Evolutionary conservation across 2,329 filamentous ascomycete species (phyloP), one percentile per base, ranked within the genome.

Genomic region (Xylaria arbuscula): DNA sequence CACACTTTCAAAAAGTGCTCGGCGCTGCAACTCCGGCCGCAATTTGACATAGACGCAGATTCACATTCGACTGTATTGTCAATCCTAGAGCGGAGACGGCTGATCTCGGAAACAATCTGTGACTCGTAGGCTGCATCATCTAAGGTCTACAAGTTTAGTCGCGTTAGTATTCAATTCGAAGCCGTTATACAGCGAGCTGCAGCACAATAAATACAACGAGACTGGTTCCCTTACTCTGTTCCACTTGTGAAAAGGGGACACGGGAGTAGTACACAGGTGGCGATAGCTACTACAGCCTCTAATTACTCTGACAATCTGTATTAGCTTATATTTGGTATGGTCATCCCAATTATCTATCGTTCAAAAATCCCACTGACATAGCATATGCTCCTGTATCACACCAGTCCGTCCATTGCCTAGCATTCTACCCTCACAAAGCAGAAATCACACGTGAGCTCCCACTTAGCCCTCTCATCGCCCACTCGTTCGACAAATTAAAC

Each of bases 391-490:
- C n/a, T n/a, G n/a, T n/a, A n/a, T n/a, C n/a, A n/a, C n/a, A n/a
- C n/a, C n/a, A n/a, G n/a, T n/a, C n/a, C n/a, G 5, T 48, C 32
- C 19, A 9, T 45, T 28, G 9, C 50, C 19, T 11, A 50, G 50
- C 2, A n/a, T 17, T 67, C 48, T 63, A 38, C 13, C 32, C 58
- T 62, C 64, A 13, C 64, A 50, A 7, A 71, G 64, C 22, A 64
- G 32, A 92, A 86, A 74, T 92, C 85, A 77, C 90, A 90, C 74
- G 85, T 83, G 62, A 92, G 78, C 78, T 90, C 87, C 78, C 88
- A 84, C 68, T 80, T 77, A 7, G 88, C 87, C 79, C 87, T 85
- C 17, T 73, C 68, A 36, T 74, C 81, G 3, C 74, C 79, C 60
- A 78, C 69, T 6, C 78, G 75, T 8, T 78, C 77, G 66, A 76